phyloP scores from a whole-genome alignment of 495 filamentous ascomycete species.

The Podospora tetraspora region DNA sequence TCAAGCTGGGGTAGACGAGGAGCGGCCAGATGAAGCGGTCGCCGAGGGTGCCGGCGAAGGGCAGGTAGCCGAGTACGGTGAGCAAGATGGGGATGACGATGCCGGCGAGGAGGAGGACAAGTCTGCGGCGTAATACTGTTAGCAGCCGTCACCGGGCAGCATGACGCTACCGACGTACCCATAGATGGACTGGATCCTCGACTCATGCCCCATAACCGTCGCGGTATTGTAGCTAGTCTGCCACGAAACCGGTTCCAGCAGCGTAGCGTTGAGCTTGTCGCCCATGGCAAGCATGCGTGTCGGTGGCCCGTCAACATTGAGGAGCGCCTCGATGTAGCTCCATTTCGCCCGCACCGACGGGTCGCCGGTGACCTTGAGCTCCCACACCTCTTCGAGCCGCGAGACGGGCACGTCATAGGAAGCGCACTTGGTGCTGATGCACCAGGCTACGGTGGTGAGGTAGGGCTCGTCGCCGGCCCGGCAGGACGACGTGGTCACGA shows the following conservation, averaged over 20 bases:
- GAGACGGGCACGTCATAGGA: not conserved
- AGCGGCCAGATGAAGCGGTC: not conserved
- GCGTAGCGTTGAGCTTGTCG: constrained; percentile 4
- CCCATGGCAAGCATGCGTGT: not conserved
- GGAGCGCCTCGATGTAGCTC: constrained; percentile 1
- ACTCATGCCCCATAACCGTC: constrained; percentile 1
- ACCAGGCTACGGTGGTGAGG: not conserved
- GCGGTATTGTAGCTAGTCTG: not conserved
- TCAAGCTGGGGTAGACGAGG: constrained; percentile 1
- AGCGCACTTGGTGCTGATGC: constrained; percentile 5
- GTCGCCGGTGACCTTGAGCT: not conserved
- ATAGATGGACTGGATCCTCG: not conserved
- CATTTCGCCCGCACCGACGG: not conserved
- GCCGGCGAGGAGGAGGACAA: constrained; percentile 3
- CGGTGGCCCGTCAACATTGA: not conserved
- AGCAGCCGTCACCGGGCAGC: no score
- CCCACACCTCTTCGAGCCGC: constrained; percentile 1
- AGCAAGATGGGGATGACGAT: not conserved
- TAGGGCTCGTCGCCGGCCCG: not conserved
- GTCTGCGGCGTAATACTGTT: not conserved
- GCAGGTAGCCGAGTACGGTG: not conserved
- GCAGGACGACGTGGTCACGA: not conserved
- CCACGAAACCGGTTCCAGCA: not conserved
- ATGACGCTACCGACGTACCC: not conserved
- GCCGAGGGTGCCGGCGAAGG: not conserved